Conservation (phyloP, 2,329 filamentous ascomycete genomes). For the Talaromyces sp. region DNA sequence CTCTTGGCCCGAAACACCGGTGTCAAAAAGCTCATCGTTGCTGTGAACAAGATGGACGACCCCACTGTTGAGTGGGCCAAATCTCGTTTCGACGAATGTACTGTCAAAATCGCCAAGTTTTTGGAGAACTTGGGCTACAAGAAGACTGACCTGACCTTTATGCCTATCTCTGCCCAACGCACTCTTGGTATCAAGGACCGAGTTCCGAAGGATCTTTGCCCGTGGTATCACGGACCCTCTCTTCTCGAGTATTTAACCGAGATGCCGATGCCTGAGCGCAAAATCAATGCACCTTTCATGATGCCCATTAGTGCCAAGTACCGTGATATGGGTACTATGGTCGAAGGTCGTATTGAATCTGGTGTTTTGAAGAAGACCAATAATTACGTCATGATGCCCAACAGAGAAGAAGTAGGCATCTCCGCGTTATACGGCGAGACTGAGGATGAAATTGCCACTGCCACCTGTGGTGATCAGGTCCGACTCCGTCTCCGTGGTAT, state of each 20-base stretch:
- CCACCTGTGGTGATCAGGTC: conserved; percentile 91
- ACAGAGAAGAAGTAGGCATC: conserved; percentile 75
- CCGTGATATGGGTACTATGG: conserved; percentile 93
- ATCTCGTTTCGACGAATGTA: conserved; percentile 89
- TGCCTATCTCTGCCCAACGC: conserved; percentile 91
- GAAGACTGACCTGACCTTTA: conserved; percentile 90
- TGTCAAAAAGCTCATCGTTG: conserved; percentile 93
- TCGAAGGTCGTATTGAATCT: conserved; percentile 95
- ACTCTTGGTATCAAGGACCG: conserved; percentile 84
- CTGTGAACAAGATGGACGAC: conserved; percentile 99
- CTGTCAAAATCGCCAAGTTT: conserved; percentile 79
- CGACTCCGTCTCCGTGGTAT: conserved; percentile 87
- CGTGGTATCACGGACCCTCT: conserved; percentile 87
- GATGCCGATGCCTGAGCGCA: conserved; percentile 90
- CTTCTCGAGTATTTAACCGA: conserved; percentile 92
- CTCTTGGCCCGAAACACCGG: conserved; percentile 97
- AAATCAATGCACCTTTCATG: conserved; percentile 98
- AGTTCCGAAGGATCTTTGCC: conserved; percentile 68
- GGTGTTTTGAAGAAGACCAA: conserved; percentile 89
- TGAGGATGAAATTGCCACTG: conserved; percentile 80
- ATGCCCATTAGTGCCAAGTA: conserved; percentile 98
- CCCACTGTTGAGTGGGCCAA: conserved; percentile 94
- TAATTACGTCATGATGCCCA: conserved; percentile 91
- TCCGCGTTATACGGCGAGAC: conserved; percentile 90
- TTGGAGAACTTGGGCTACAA: conserved; percentile 92